Conservation (phyloP, 805 yeast genomes). For the Ogataea henricii region DNA sequence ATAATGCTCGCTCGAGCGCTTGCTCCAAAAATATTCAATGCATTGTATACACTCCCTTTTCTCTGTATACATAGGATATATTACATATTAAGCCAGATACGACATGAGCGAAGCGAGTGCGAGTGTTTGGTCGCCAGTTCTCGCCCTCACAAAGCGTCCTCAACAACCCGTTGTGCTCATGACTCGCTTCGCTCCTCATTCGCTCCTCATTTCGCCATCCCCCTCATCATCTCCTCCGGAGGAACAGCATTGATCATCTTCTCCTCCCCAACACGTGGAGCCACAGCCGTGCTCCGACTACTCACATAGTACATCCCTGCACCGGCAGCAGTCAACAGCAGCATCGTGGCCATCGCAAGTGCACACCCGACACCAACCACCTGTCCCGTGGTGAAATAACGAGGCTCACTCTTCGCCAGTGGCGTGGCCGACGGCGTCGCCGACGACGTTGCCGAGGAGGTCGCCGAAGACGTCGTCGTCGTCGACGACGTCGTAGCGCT, state of each 20-base stretch:
- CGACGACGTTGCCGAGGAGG: conserved; percentile 12
- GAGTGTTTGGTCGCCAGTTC: too few species aligned
- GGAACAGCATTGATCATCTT: conserved; percentile 66
- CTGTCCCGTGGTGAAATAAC: conserved; percentile 52
- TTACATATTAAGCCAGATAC: too few species aligned
- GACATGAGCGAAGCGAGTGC: too few species aligned
- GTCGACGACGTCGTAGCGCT: conserved; percentile 9
- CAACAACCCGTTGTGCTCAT: too few species aligned
- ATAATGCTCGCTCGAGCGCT: too few species aligned
- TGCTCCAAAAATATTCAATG: too few species aligned
- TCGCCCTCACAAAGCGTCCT: too few species aligned
- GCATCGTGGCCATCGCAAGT: conserved; percentile 55
- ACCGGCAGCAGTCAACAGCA: conserved; percentile 43
- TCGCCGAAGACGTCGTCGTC: conserved; percentile 11
- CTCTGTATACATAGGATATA: too few species aligned
- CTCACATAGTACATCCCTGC: conserved; percentile 36
- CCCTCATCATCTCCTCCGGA: conserved; percentile 48
- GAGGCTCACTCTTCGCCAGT: conserved; percentile 1
- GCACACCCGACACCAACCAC: conserved; percentile 73
- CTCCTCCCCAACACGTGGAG: conserved; percentile 56
- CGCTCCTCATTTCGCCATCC: conserved; percentile 22
- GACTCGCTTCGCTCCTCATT: too few species aligned
- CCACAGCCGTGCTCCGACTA: conserved; percentile 43
- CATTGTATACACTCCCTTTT: too few species aligned
- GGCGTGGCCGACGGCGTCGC: neutral